phyloP scores from a whole-genome alignment of 495 filamentous ascomycete genomes.

The Tuber borchii region DNA sequence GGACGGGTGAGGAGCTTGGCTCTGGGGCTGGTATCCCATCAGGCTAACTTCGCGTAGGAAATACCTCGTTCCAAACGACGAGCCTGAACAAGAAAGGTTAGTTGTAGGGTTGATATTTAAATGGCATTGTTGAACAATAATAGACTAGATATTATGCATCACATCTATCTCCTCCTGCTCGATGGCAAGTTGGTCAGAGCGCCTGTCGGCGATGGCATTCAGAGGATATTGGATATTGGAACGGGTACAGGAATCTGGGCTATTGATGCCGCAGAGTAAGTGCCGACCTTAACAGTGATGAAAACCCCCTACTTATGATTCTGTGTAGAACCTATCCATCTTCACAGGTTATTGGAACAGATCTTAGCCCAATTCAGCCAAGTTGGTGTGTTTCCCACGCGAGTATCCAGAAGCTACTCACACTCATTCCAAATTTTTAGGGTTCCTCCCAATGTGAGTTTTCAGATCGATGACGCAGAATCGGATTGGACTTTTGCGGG shows the following conservation, averaged over 20 bases:
- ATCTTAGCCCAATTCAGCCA: constrained; percentile 48
- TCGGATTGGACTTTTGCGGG: constrained; percentile 49
- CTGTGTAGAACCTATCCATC: constrained; percentile 38
- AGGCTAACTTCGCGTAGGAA: constrained; percentile 30
- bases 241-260: constrained; percentile 65
- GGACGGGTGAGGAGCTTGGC: constrained; percentile 17
- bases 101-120: neutral
- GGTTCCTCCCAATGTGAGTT: constrained; percentile 49
- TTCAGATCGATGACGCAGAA: constrained; percentile 51
- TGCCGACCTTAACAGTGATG: neutral
- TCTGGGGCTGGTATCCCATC: neutral
- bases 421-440: constrained; percentile 9
- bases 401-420: neutral
- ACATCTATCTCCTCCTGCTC: constrained; percentile 51
- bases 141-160: constrained; percentile 61
- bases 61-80: constrained; percentile 55
- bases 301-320: constrained; percentile 36
- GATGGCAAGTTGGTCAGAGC: constrained; percentile 54
- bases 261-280: constrained; percentile 47
- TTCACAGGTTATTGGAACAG: constrained; percentile 44
- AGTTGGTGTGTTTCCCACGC: constrained; percentile 36
- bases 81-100: constrained; percentile 31
- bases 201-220: constrained; percentile 49
- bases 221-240: constrained; percentile 57
- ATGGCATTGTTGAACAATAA: neutral